Base-by-base conservation (phyloP, 805 yeast species). In the Pichia sporocuriosa region DNA sequence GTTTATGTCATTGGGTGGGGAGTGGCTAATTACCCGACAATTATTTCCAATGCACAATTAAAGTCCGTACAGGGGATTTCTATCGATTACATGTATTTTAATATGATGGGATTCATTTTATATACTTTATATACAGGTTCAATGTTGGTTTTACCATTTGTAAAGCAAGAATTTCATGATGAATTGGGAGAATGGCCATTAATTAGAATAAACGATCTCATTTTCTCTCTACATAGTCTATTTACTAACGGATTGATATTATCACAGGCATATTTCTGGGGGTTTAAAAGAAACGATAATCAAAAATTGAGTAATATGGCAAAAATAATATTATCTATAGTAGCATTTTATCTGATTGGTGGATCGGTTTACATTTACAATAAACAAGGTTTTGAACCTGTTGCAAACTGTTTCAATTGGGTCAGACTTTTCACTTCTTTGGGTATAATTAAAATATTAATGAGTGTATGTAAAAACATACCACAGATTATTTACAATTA, bases 391-490 rank as follows among this genome's bases (percentile, higher is more conserved):
- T 38, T 48, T 7, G 25, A 39, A 8, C 52, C 50, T 12, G 33
- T 21, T 3, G 44, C 41, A 2, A 40, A 43, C 16, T 43, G 44
- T 6, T 42, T 55, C 25, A 57, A 60, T 37, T 62, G 64, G 64
- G 45, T 62, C 23, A 61, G 58, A 28, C 43, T 63, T 20, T 50
- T 61, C 23, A 61, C 62, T 8, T 54, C 61, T 1, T 41, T 63
- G 15, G 67, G 67, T 4, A 40, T 61, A 16, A 47, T 62, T 39
- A 63, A 63, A 34, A 57, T 62, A 19, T 19, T 44, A 11, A 59
- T 62, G 66, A 55, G 62, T 28, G 54, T 62, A 5, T 58, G 62
- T 43, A 63, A 63, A 40, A 62, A 62, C 42, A 54, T 59, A n/a
- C 66, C 66, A 2, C 67, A 63, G 38, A 47, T 58, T 12, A 22